Evolutionary conservation across 768 basidiomycete species (phyloP).

Genomic region (Leccinellum luteum): DNA sequence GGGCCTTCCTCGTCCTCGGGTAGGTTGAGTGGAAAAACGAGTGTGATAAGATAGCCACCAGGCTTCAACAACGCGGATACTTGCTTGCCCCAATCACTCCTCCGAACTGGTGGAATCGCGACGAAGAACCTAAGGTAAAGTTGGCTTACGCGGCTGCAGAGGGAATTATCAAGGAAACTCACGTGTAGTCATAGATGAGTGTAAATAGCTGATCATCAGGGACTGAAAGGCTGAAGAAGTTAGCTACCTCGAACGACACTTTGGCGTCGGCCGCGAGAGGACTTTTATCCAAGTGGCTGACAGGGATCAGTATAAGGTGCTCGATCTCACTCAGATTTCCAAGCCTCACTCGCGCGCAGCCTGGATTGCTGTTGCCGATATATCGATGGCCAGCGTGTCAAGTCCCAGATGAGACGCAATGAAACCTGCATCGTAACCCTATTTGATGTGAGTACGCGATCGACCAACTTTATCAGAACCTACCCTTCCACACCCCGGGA

Average conservation of each 20-base stretch:
- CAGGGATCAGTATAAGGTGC: neutral
- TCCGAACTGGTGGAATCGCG: conserved; percentile 56
- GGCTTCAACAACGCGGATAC: conserved; percentile 55
- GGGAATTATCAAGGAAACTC: neutral
- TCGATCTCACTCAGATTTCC: neutral
- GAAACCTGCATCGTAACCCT: conserved; percentile 21
- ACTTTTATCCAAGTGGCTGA: conserved; percentile 1
- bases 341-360: conserved; percentile 20
- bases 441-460: neutral
- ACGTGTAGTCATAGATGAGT: conserved; percentile 21
- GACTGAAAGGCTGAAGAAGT: conserved; percentile 22
- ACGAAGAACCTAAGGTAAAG: conserved; percentile 48
- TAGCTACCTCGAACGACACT: conserved; percentile 18
- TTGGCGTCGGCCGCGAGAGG: neutral
- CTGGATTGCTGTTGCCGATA: conserved; percentile 15
- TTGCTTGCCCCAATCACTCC: conserved; percentile 55
- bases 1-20: conserved; percentile 51
- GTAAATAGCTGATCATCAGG: conserved; percentile 10
- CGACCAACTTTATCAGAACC: neutral
- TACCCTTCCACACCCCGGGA: conserved; percentile 58
- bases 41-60: conserved; percentile 60
- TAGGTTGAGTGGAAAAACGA: conserved; percentile 56
- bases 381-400: conserved; percentile 18
- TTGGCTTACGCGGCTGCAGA: neutral
- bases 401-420: conserved; percentile 18